A percentile compares a stretch with the other conserved stretches of the same genome.
Conservation (phyloP, 1,139 yeast species). For the Sugiyamaella paludigena region DNA sequence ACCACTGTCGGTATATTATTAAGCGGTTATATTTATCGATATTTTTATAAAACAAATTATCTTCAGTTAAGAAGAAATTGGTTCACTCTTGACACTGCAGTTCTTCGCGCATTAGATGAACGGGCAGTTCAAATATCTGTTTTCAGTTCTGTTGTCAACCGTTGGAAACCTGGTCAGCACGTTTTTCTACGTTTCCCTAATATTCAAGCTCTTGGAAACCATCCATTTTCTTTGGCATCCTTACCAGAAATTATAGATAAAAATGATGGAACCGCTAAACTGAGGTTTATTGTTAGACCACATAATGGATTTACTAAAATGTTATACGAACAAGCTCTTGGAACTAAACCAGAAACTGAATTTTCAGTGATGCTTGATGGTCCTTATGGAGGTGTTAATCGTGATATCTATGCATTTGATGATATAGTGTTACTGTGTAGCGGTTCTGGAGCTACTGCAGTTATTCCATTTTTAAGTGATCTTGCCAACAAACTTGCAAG, state of each 20-base stretch:
- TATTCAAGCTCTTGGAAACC: constrained; percentile 51
- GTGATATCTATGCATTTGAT: constrained; percentile 52
- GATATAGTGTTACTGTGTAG: constrained; percentile 41
- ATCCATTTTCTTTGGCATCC: constrained; percentile 60
- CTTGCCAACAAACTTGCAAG: constrained; percentile 6
- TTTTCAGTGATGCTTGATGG: constrained; percentile 52
- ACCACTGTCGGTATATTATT: constrained; percentile 59
- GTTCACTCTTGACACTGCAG: constrained; percentile 49
- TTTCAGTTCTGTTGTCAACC: constrained; percentile 38
- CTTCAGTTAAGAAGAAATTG: constrained; percentile 44
- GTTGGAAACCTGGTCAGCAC: constrained; percentile 64
- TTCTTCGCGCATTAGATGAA: constrained; percentile 37
- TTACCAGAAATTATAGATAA: constrained; percentile 33
- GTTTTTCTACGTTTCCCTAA: constrained; percentile 52
- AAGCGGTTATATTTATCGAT: constrained; percentile 51
- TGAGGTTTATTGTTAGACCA: constrained; percentile 53
- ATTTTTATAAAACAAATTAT: constrained; percentile 49
- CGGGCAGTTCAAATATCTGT: constrained; percentile 46
- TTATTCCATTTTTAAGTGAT: constrained; percentile 46
- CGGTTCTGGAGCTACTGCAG: constrained; percentile 57
- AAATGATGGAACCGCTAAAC: constrained; percentile 25
- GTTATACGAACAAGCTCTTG: constrained; percentile 30
- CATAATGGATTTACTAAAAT: constrained; percentile 50
- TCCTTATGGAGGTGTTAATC: constrained; percentile 59
- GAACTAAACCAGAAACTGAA: constrained; percentile 24